Evolutionary conservation across 2,329 filamentous ascomycete genomes (phyloP).

Genomic region (Simplicillium aogashimaense): DNA sequence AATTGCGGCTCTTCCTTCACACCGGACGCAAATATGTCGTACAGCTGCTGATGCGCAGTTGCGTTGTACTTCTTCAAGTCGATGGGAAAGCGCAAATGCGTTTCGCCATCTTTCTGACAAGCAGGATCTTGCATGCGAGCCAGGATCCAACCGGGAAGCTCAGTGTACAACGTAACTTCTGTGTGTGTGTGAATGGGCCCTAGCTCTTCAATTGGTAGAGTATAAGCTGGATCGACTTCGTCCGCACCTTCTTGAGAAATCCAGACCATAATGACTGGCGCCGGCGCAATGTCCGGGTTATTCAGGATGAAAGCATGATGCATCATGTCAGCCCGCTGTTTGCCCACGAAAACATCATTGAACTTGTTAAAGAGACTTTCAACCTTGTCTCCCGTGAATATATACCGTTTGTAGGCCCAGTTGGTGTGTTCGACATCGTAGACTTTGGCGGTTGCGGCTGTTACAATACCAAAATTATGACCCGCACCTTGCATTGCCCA

Average conservation of each 20-base stretch:
- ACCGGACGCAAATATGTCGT: background rate
- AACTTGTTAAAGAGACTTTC: background rate
- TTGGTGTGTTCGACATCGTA: constrained; percentile 6
- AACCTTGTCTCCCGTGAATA: background rate
- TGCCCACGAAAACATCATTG: background rate
- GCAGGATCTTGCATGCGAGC: background rate
- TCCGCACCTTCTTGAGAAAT: background rate
- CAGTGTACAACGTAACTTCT: background rate
- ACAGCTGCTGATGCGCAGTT: background rate
- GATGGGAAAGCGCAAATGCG: background rate
- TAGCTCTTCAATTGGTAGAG: background rate
- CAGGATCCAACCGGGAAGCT: background rate
- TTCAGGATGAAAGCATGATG: background rate
- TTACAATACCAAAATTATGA: constrained; percentile 23
- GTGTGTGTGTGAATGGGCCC: background rate
- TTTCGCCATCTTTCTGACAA: background rate
- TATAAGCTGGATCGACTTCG: background rate
- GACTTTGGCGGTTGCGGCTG: constrained; percentile 18
- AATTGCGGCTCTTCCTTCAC: background rate
- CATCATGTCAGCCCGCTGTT: background rate
- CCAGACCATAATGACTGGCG: background rate
- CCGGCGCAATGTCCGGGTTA: background rate
- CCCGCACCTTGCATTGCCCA: constrained; percentile 24
- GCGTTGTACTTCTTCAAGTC: background rate
- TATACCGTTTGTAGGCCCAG: background rate